These are phyloP conservation scores for Thymus quinquecostatus DNA, from an alignment of 257 asterid genomes.

Conservation along the genomic window DNA sequence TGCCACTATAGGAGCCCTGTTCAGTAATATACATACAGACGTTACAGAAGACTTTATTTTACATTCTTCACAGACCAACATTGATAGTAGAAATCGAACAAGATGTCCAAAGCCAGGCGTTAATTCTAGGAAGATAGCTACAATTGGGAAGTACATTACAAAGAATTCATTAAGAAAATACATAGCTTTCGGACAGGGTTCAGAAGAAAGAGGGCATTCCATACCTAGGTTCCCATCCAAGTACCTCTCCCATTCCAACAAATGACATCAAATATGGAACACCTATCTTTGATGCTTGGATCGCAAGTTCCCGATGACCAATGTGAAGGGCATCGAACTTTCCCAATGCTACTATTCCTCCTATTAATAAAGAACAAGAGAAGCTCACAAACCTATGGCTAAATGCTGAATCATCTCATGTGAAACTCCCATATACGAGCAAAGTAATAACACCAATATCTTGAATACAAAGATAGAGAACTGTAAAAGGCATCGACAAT, in stretches of 20 bases:
- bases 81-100: slow-evolving; percentile 3
- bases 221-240: slow-evolving; percentile 97
- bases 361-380: slow-evolving; percentile 41
- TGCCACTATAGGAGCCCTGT: slow-evolving; percentile 90
- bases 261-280: slow-evolving; percentile 81
- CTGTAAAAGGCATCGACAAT: slow-evolving; percentile 5
- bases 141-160: background rate
- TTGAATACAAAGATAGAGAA: background rate
- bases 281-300: slow-evolving; percentile 89
- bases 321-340: slow-evolving; percentile 98
- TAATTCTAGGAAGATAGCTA: slow-evolving; percentile 1
- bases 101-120: background rate
- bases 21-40: slow-evolving; percentile 17
- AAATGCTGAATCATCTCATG: slow-evolving; percentile 15
- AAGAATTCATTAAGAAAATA: background rate
- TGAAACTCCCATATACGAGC: background rate
- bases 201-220: slow-evolving; percentile 29
- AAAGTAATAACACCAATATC: background rate
- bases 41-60: slow-evolving; percentile 14
- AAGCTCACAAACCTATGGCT: slow-evolving; percentile 13
- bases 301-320: slow-evolving; percentile 97
- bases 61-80: slow-evolving; percentile 17
- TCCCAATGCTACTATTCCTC: slow-evolving; percentile 95
- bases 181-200: background rate
- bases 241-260: slow-evolving; percentile 91